A percentile compares a stretch with the other conserved stretches of the same genome.
Evolutionary conservation across 768 basidiomycete species (phyloP).

Genomic region (Agaricus subrufescens): DNA sequence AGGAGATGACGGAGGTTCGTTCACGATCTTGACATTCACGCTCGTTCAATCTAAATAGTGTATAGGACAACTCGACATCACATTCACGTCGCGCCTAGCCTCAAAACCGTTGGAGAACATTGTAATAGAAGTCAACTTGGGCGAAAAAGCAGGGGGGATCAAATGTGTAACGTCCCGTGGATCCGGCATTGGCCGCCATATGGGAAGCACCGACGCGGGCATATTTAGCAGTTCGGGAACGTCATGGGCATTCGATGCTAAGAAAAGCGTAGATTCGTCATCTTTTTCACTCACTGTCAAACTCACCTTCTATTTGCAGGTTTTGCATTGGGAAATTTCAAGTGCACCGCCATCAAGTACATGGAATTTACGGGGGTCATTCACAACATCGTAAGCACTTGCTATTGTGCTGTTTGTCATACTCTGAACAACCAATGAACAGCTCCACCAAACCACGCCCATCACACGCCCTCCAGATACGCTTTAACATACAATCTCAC

Average conservation of each 20-base stretch:
- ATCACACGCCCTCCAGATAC: constrained; percentile 68
- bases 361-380: constrained; percentile 76
- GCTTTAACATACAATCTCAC: constrained; percentile 66
- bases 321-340: constrained; percentile 76
- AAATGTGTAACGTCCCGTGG: constrained; percentile 66
- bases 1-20: constrained; percentile 37
- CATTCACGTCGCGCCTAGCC: constrained; percentile 57
- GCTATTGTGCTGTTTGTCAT: constrained; percentile 2
- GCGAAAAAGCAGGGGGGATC: constrained; percentile 65
- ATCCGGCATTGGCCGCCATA: constrained; percentile 35
- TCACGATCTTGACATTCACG: not conserved
- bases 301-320: constrained; percentile 28
- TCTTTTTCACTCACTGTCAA: not conserved
- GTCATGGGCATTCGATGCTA: constrained; percentile 79
- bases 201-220: constrained; percentile 26
- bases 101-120: constrained; percentile 68
- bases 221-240: constrained; percentile 35
- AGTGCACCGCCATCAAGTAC: constrained; percentile 60
- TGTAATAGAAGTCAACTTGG: constrained; percentile 68
- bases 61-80: constrained; percentile 56
- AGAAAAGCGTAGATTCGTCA: constrained; percentile 41
- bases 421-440: constrained; percentile 6
- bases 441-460: constrained; percentile 49
- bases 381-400: constrained; percentile 51
- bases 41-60: too few species aligned